Base-by-base conservation (phyloP, 2,329 filamentous ascomycete species). In the Colletotrichum costaricense region DNA sequence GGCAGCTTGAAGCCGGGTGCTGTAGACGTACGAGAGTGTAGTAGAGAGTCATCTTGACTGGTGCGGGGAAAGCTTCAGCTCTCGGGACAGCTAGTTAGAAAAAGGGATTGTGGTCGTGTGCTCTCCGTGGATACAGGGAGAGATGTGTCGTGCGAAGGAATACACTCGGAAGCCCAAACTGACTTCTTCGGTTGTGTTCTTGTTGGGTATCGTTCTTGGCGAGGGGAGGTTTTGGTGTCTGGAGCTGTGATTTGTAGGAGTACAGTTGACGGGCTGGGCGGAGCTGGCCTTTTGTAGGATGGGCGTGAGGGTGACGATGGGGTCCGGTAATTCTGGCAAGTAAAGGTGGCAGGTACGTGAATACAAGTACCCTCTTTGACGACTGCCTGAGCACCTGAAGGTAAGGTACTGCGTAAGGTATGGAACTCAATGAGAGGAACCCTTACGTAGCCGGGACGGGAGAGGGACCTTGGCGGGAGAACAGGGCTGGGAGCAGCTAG, bases 31-130 rank as follows among this genome's bases (percentile, higher is more conserved):
- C 87, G 75, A 89, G 82, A 72, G 85, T 88, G 82, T 88, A 89
- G 84, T 89, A 89, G 80, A 89, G 88, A 82, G 88, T 89, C 88
- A 89, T 89, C 67, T 79, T 88, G 82, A 80, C 26, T 19, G 22
- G 63, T 75, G 73, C 60, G 74, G 74, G 66, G 74, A 69, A 70
- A 22, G 71, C 70, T 73, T 63, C 33, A 35, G 65, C 62, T 71
- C 12, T 12, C 52, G 63, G 63, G 22, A 57, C 24, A 57, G 33
- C 24, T 46, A 42, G 22, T 63, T 16, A 56, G 52, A 62, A 38
- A 63, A 14, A 7, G 35, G 30, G 49, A 30, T 64, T n/a, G 28
- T 63, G 69, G 60, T 75, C 54, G 69, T 69, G 69, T 69, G 62
- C 60, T 66, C 30, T 58, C 60, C 28, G 33, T 69, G 26, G 26